A percentile compares a stretch with the other conserved stretches of the same genome.
Evolutionary conservation across 2,329 filamentous ascomycete species (phyloP).

Genomic region (Aspergillus udagawae): DNA sequence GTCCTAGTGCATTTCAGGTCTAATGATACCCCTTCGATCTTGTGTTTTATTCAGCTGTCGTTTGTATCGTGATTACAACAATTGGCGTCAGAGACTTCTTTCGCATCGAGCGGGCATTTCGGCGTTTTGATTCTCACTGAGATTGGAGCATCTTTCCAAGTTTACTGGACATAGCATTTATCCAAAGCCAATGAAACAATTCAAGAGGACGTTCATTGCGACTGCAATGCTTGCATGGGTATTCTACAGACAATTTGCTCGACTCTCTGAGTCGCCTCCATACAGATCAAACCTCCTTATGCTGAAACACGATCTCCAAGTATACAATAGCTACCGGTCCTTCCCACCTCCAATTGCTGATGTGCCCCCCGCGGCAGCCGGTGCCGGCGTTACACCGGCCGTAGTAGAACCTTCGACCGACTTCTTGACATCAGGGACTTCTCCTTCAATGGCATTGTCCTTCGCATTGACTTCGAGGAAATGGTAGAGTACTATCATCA

Average conservation of each 20-base stretch:
- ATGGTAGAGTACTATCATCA: slow-evolving; percentile 91
- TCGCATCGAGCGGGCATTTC: not conserved
- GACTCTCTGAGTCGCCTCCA: too few relatives aligned
- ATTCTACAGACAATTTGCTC: too few relatives aligned
- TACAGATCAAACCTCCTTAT: not conserved
- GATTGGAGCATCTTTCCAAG: not conserved
- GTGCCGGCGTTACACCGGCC: slow-evolving; percentile 3
- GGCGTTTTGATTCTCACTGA: not conserved
- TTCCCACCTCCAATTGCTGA: slow-evolving; percentile 11
- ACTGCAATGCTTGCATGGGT: not conserved
- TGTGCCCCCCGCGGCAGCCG: slow-evolving; percentile 11
- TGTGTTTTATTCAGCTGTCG: not conserved
- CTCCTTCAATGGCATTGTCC: slow-evolving; percentile 38
- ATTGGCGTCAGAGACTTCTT: not conserved
- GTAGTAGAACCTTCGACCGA: slow-evolving; percentile 3
- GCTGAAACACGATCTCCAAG: not conserved
- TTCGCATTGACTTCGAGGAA: slow-evolving; percentile 92
- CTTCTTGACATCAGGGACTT: slow-evolving; percentile 11
- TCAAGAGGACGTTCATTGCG: not conserved
- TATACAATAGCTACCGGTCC: slow-evolving; percentile 8
- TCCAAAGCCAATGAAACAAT: not conserved
- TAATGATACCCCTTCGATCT: slow-evolving; percentile 1
- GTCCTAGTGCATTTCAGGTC: not conserved
- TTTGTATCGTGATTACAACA: not conserved
- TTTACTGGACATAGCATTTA: not conserved